Percentiles rank a stretch among this genome's conserved stretches.
These are phyloP conservation scores for Chondrostereum purpureum DNA, from an alignment of 1,284 basidiomycete genomes.

Conservation along the genomic window DNA sequence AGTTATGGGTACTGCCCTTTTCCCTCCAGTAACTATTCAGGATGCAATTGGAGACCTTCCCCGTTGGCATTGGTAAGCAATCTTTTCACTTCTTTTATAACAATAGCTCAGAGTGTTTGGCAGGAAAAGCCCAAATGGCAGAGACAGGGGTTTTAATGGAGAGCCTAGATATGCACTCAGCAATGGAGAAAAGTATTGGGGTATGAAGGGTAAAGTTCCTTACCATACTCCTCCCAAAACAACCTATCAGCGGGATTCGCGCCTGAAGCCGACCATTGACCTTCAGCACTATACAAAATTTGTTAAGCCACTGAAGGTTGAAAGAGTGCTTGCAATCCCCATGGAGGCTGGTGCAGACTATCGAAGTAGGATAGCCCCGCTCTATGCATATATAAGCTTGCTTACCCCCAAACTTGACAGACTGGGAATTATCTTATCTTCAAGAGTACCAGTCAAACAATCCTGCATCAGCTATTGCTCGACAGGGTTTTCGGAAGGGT, in stretches of 20 bases:
- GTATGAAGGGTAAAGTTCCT: slow-evolving; percentile 24
- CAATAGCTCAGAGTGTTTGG: neutral
- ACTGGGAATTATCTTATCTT: no score
- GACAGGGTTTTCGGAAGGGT: slow-evolving; percentile 43
- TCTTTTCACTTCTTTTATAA: neutral
- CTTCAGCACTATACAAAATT: slow-evolving; percentile 42
- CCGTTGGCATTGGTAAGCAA: slow-evolving; percentile 62
- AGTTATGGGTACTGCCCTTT: slow-evolving; percentile 40
- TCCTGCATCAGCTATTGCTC: slow-evolving; percentile 49
- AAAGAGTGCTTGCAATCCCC: slow-evolving; percentile 47
- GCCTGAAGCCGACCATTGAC: slow-evolving; percentile 33
- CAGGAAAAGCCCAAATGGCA: slow-evolving; percentile 34
- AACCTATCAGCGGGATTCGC: slow-evolving; percentile 39
- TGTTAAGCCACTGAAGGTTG: slow-evolving; percentile 28
- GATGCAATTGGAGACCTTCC: slow-evolving; percentile 68
- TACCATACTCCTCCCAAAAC: slow-evolving; percentile 46
- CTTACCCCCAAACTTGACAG: neutral
- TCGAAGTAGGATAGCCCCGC: slow-evolving; percentile 34
- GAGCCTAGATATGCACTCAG: neutral
- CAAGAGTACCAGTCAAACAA: slow-evolving; percentile 49
- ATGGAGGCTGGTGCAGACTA: slow-evolving; percentile 50
- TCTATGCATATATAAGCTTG: neutral
- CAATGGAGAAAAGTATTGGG: slow-evolving; percentile 28
- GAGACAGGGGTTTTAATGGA: neutral
- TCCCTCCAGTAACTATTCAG: slow-evolving; percentile 48